phyloP scores from a whole-genome alignment of 495 filamentous ascomycete species.

The Filosporella fistucella region DNA sequence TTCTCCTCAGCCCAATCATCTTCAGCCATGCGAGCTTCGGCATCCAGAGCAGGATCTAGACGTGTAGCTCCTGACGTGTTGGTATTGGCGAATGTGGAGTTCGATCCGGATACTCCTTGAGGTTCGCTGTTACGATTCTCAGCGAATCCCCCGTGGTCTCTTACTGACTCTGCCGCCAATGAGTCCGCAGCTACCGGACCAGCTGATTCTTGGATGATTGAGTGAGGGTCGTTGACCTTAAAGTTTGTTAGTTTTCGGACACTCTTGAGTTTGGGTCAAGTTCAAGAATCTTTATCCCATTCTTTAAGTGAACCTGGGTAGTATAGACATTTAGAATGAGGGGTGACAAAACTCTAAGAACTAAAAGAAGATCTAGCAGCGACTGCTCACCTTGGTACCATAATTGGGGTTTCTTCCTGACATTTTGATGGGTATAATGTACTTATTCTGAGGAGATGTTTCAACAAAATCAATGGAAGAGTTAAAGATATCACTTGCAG shows the following conservation, averaged over 20 bases:
- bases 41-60: slow-evolving; percentile 45
- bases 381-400: slow-evolving; percentile 16
- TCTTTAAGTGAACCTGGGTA: not conserved
- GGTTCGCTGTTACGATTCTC: slow-evolving; percentile 47
- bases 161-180: slow-evolving; percentile 58
- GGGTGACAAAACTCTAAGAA: no score
- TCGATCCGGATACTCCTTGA: slow-evolving; percentile 36
- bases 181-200: slow-evolving; percentile 59
- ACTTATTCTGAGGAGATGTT: no score
- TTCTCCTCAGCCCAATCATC: slow-evolving; percentile 29
- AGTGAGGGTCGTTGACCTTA: slow-evolving; percentile 41
- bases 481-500: no score
- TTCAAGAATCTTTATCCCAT: not conserved
- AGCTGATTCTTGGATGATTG: slow-evolving; percentile 43
- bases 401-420: slow-evolving; percentile 14
- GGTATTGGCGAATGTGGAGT: slow-evolving; percentile 52
- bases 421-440: slow-evolving; percentile 10
- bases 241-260: slow-evolving; percentile 1
- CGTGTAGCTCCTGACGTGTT: slow-evolving; percentile 46
- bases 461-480: no score
- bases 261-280: not conserved
- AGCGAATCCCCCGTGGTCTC: slow-evolving; percentile 45
- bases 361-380: no score
- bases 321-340: not conserved
- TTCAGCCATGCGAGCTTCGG: slow-evolving; percentile 41